Evolutionary conservation across 352 stramenopile species (phyloP), one percentile per base, ranked within the genome.

Genomic region (Pythium coloratum): DNA sequence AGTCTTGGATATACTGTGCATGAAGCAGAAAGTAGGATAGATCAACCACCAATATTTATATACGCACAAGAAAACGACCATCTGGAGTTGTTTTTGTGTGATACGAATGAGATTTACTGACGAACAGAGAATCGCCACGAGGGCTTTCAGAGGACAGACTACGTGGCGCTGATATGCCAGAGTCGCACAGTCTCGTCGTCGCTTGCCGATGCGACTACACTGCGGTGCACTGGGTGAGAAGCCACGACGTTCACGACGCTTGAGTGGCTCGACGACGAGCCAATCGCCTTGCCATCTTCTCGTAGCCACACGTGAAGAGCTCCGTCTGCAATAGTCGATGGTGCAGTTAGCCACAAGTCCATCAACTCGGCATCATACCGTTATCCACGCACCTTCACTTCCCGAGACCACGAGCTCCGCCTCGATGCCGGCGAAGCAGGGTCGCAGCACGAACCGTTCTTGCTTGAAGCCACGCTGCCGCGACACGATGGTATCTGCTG

Each of bases 191-290:
- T 92, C 51, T 90, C 82, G 54, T 94, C 86, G 65, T 94, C 86
- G 36, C 84, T 90, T 55, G 82, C 84, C 30, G 77, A 91, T 5
- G 77, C 84, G 46, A 94, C 63, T 18, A 94, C 56, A 40, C 89
- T 72, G 5, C 66, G 51, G 55, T 76, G 71, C 12, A 77, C 26
- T 7, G 86, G 86, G 53, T 94, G 84, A 18, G 71, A 72, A 8
- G 75, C 70, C 2, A 92, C 80, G n/a, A 78, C 78, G 69, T 92
- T 94, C 24, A 94, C 75, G 46, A 89, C 76, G 53, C 84, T 89
- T 1, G 86, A 79, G 61, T 94, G 86, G 8, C 76, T 76, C 10
- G 80, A 65, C 3, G 88, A 49, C 10, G 75, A 71, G 8, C 62
- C 59, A 13, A 78, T 54, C n/a, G 78, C 55, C 18, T 77, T 80